Evolutionary conservation across 192 early-diverging fungal genomes (phyloP).

Genomic region (Umbelopsis isabellina): DNA sequence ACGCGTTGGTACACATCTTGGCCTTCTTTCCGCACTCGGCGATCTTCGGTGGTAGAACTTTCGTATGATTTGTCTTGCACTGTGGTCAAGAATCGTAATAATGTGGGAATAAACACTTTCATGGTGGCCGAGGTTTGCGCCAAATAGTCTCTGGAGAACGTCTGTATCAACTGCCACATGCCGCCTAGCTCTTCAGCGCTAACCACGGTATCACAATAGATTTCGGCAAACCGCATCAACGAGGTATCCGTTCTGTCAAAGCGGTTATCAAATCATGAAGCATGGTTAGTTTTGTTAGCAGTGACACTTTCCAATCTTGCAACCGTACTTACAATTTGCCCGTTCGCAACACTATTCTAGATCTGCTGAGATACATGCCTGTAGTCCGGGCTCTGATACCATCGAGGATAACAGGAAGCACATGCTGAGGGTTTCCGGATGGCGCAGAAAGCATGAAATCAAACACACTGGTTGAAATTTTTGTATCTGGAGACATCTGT

Average conservation of each 20-base stretch:
- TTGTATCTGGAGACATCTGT: conserved; percentile 14
- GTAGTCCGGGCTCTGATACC: conserved; percentile 50
- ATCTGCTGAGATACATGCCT: conserved; percentile 35
- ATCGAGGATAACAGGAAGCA: conserved; percentile 45
- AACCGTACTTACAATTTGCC: conserved; percentile 56
- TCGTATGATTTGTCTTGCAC: conserved; percentile 53
- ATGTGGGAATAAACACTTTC: conserved; percentile 57
- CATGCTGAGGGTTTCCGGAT: conserved; percentile 36
- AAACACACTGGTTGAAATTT: conserved; percentile 8
- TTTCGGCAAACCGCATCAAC: conserved; percentile 65
- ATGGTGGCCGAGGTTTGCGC: conserved; percentile 59
- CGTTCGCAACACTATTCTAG: conserved; percentile 43
- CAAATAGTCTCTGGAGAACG: conserved; percentile 65
- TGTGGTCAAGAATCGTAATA: conserved; percentile 58
- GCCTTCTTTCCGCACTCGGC: conserved; percentile 60
- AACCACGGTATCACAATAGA: conserved; percentile 55
- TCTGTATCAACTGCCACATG: conserved; percentile 62
- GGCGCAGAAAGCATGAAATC: conserved; percentile 35
- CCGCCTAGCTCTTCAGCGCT: conserved; percentile 51
- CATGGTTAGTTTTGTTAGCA: not conserved
- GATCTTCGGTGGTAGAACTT: conserved; percentile 60
- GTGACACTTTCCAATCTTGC: too few relatives aligned
- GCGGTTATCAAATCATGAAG: not conserved
- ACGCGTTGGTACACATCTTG: conserved; percentile 62
- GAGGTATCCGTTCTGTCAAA: conserved; percentile 63